Evolutionary conservation across 495 filamentous ascomycete genomes (phyloP).

Genomic region (Neurospora terricola): DNA sequence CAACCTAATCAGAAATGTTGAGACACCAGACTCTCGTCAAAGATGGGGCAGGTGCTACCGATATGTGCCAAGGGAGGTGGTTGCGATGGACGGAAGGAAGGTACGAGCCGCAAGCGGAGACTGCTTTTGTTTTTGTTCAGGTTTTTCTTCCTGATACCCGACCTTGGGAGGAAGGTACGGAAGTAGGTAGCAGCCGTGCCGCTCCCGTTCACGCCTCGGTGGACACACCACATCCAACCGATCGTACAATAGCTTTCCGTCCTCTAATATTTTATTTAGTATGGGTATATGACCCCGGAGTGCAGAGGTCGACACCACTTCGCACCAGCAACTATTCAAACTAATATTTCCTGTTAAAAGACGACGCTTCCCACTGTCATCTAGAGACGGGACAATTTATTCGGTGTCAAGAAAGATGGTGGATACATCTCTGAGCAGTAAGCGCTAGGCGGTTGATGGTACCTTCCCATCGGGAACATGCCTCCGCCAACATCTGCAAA

Average conservation of each 20-base stretch:
- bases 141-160: not conserved
- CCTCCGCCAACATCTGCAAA: not conserved
- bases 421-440: not conserved
- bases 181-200: not conserved
- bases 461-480: not conserved
- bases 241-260: not conserved
- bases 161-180: not conserved
- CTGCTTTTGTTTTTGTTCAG: not conserved
- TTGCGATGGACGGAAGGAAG: not conserved
- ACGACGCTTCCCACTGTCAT: no score
- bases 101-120: not conserved
- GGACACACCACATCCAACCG: not conserved
- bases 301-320: no score
- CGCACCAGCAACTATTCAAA: no score
- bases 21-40: not conserved
- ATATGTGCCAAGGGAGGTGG: not conserved
- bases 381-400: not conserved
- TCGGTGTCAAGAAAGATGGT: not conserved
- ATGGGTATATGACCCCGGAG: no score
- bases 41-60: not conserved
- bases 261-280: no score
- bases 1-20: not conserved
- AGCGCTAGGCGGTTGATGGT: not conserved
- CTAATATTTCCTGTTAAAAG: no score
- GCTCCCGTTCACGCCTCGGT: not conserved